Base-by-base conservation (phyloP, 148 eudicot species). In the Beta vulgaris region DNA sequence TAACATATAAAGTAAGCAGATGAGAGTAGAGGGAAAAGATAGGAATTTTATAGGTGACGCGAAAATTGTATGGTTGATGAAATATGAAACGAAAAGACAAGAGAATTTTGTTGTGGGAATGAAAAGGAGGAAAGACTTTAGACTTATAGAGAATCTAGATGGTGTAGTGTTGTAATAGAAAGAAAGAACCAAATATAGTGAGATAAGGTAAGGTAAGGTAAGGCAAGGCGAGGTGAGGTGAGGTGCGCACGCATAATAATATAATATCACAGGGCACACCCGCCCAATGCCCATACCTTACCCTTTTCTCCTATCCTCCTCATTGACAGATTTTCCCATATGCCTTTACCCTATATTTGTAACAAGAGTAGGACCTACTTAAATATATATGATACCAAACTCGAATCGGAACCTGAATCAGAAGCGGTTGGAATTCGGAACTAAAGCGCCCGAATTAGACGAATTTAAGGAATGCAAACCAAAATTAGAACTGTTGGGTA, bases 171-270 rank as follows among this genome's bases (percentile, higher is more conserved):
- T 21, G n/a, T 6, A 13, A 51, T 51, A 19, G 25, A 51, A 51
- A 51, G 57, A 21, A 51, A 51, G 10, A 51, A 21, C 64, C 36
- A 59, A 21, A 4, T n/a, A 51, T 53, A 71, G 61, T 71, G 73
- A 28, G 72, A 2, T 51, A n/a, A 49, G 60, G 21, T 60, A 18
- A 60, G 65, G 36, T 54, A 25, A 58, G 62, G 15, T 58, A 11
- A 7, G 62, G 3, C 21, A 31, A 21, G 19, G 21, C 21, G 65
- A 18, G 43, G 6, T 39, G 55, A 21, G 55, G 63, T 59, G 16
- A 31, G 12, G 13, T 59, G 11, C 36, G 63, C 13, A 25, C 35
- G 63, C 34, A 4, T 3, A n/a, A n/a, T n/a, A n/a, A n/a, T n/a
- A n/a, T n/a, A n/a, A n/a, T n/a, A 1, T 58, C 63, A 58, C 57